Conservation (phyloP, 192 early-diverging fungal species). For the Thamnidium elegans region DNA sequence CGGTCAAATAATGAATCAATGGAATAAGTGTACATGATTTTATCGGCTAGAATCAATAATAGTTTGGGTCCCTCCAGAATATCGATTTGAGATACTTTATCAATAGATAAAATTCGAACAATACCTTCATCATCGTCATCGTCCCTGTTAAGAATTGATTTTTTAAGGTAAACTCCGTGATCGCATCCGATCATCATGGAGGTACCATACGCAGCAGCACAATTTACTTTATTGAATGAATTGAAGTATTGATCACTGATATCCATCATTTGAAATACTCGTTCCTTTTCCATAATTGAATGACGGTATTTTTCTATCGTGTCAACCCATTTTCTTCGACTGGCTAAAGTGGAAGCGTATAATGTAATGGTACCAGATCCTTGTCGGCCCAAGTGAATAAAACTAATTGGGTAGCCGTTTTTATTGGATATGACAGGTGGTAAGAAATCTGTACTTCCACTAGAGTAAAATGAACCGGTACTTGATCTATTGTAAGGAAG, state of each 20-base stretch:
- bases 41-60: constrained; percentile 80
- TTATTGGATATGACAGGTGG: constrained; percentile 37
- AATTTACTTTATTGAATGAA: constrained; percentile 55
- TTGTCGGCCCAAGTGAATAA: constrained; percentile 70
- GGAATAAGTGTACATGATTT: constrained; percentile 53
- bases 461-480: constrained; percentile 9
- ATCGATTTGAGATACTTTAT: constrained; percentile 85
- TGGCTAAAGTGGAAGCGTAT: constrained; percentile 70
- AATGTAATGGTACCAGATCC: constrained; percentile 61
- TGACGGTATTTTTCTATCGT: constrained; percentile 67
- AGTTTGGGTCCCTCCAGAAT: constrained; percentile 77
- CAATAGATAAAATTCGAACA: constrained; percentile 59
- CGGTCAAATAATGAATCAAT: constrained; percentile 46
- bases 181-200: constrained; percentile 83
- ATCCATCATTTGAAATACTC: constrained; percentile 54
- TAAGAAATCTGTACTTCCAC: constrained; percentile 15
- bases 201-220: constrained; percentile 51
- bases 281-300: constrained; percentile 37
- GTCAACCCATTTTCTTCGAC: constrained; percentile 80
- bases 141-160: constrained; percentile 1
- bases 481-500: constrained; percentile 30
- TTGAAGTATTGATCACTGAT: constrained; percentile 54
- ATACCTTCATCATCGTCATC: constrained; percentile 45
- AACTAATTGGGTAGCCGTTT: constrained; percentile 68
- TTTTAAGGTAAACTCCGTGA: constrained; percentile 73